These are phyloP conservation scores for Cytospora piceae DNA, from an alignment of 2,329 filamentous ascomycete species.

Conservation along the genomic window DNA sequence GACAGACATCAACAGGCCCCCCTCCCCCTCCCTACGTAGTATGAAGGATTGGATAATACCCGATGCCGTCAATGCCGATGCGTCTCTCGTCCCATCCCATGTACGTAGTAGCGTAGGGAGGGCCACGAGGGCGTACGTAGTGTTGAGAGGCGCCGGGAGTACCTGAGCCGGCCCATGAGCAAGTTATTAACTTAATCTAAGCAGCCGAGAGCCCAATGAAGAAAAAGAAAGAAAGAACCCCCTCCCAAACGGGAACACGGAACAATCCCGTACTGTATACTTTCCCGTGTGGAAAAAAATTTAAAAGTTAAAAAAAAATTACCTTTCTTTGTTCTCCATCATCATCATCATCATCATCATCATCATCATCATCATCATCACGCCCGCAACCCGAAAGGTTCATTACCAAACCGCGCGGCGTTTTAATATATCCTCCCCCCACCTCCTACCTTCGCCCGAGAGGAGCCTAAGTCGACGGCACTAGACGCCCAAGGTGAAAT, in stretches of 20 bases:
- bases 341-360: too few relatives aligned
- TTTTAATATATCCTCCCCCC: neutral
- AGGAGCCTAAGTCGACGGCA: neutral
- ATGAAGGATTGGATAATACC: neutral
- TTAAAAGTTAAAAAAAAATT: too few relatives aligned
- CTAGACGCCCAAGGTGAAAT: neutral
- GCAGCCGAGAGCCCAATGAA: neutral
- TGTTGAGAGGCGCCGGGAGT: too few relatives aligned
- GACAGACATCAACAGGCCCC: neutral
- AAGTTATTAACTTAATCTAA: neutral
- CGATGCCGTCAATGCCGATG: neutral
- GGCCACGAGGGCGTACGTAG: too few relatives aligned
- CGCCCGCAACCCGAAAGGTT: too few relatives aligned
- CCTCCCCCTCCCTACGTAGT: neutral
- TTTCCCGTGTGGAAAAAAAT: too few relatives aligned
- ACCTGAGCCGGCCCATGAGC: too few relatives aligned
- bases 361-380: too few relatives aligned
- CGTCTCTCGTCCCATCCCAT: neutral
- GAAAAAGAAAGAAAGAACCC: neutral
- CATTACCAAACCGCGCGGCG: too few relatives aligned
- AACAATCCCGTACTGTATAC: neutral
- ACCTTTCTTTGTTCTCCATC: too few relatives aligned
- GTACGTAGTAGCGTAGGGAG: too few relatives aligned
- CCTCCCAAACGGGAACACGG: neutral
- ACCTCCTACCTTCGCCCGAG: too few relatives aligned